Base-by-base conservation (phyloP, 306 rosid species). In the Medicago truncatula region DNA sequence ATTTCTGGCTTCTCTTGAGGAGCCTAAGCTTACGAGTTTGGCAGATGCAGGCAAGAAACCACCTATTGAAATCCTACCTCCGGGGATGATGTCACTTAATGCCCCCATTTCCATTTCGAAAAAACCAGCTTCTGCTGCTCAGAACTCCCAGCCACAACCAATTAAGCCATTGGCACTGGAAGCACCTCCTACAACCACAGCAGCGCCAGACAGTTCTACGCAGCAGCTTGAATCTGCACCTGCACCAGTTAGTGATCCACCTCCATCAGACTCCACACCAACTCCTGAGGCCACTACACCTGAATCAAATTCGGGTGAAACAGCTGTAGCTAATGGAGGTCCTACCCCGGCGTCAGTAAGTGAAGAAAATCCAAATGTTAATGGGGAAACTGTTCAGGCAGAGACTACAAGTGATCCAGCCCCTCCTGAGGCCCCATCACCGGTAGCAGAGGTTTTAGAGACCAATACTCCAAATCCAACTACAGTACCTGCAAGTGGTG, bases 31-130 rank as follows among this genome's bases (percentile, higher is more conserved):
- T 74, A 89, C 98, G 6, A 96, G 96, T 82, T 83, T 96, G 86
- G 93, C 91, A 64, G 99, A 96, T 4, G 98, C 98, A 23, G 92
- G 92, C 82, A 96, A 90, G 91, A 92, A 96, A 74, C 97, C 92
- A 3, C 92, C 97, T 1, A 96, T 96, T 34, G 98, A 96, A 85
- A 92, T 92, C 80, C 83, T 96, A 79, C 99, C 99, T 79, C 99
- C 97, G 0, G 99, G 98, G 59, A 90, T 96, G 97, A 25, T 82
- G 28, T 87, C 99, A 73, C 88, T 92, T 23, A 76, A 92, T 62
- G 88, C 80, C 76, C 86, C 99, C 58, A 84, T 90, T 28, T 75
- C 96, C 38, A 70, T 85, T 60, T 90, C 86, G 82, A 96, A 96
- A 81, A 92, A 90, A 86, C 91, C 87, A 21, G 80, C 77, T 81